phyloP scores from a whole-genome alignment of 108 stramenopile genomes.

The Pseudonitzschia delicatissima region DNA sequence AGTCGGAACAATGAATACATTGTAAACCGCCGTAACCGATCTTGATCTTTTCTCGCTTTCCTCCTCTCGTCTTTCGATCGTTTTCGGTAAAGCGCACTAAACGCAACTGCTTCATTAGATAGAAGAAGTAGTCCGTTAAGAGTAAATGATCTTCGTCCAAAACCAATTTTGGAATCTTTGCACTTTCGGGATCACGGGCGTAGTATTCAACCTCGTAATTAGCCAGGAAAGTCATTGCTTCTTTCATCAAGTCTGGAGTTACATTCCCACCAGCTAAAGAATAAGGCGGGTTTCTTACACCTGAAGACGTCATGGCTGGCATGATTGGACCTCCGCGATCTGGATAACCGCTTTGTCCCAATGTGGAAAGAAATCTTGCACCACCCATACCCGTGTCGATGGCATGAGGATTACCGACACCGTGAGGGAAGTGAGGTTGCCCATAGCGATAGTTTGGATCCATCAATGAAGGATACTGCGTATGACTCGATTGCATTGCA shows the following conservation, averaged over 20 bases:
- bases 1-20: conserved; percentile 72
- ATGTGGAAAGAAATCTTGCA: not conserved
- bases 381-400: not conserved
- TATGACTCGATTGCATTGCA: not conserved
- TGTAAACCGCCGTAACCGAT: conserved; percentile 86
- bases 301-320: not conserved
- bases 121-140: conserved; percentile 83
- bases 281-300: not conserved
- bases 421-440: not conserved
- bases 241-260: not conserved
- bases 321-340: conserved; percentile 8
- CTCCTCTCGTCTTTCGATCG: conserved; percentile 87
- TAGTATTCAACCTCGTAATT: conserved; percentile 24
- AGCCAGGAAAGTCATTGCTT: conserved; percentile 10
- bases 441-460: not conserved
- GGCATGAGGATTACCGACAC: not conserved
- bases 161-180: conserved; percentile 32
- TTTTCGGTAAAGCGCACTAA: conserved; percentile 78
- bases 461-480: not conserved
- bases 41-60: conserved; percentile 80
- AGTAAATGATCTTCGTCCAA: conserved; percentile 58
- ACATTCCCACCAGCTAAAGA: not conserved
- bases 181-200: conserved; percentile 14
- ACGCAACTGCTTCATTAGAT: conserved; percentile 83
- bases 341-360: not conserved